Base-by-base conservation (phyloP, 805 yeast genomes). In the Candida nemodendra region DNA sequence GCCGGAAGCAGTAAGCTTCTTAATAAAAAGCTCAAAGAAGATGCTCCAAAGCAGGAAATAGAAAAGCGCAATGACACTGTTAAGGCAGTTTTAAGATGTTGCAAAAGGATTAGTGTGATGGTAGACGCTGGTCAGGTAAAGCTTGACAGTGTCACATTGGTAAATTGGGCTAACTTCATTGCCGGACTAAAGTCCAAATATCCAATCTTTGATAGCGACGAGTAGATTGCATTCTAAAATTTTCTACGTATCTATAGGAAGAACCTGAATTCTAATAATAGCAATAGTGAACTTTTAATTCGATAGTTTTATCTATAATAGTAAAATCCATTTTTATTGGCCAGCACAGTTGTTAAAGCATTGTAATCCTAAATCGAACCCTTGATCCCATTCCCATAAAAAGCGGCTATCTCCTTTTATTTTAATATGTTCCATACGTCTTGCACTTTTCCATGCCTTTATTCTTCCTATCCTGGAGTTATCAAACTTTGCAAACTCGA, bases 341-440 rank as follows among this genome's bases (percentile, higher is more conserved):
- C 30, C 30, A 25, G 36, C 24, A 11, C 6, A n/a, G 5, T 11
- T 25, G 21, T 41, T 45, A 42, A 71, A 79, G 34, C 68, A 69
- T 25, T 61, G 59, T 23, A 76, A 48, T 0, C 88, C 97, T 32
- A 74, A 72, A 34, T 75, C 76, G 53, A 77, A 89, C 0, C 96
- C 97, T 50, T 84, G 95, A 18, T 83, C 88, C 84, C 87, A 91
- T 61, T 85, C 95, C 96, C 96, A 91, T 36, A 79, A 38, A 54
- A 69, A 74, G 11, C 66, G 66, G 50, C 81, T 72, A 5, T 64
- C 51, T 5, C 93, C 93, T 45, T 75, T 72, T 6, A 61, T 55
- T 9, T 60, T 48, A 16, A 77, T 53, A 58, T 90, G 95, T 51
- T 87, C 85, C 2, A 53, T 55, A 22, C 73, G 62, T 44, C 97